Conservation (phyloP, 2,329 filamentous ascomycete genomes). For the Talaromyces marneffei region DNA sequence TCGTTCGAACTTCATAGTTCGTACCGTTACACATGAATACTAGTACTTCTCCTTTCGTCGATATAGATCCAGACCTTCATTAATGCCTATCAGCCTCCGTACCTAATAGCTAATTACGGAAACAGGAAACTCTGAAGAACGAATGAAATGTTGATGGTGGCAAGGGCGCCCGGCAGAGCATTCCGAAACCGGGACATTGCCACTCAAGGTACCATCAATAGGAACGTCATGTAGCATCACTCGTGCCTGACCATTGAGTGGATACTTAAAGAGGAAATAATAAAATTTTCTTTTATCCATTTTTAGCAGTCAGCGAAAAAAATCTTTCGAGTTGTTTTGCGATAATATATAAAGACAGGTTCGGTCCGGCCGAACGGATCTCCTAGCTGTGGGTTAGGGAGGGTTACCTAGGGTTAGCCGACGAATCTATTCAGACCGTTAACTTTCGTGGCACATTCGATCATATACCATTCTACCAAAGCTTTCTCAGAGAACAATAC, state of each 20-base stretch:
- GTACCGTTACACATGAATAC: too few species aligned
- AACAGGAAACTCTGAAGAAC: conserved; percentile 3
- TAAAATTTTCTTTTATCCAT: too few species aligned
- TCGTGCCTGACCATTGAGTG: background rate
- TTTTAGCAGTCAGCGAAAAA: too few species aligned
- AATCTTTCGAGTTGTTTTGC: too few species aligned
- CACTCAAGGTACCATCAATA: background rate
- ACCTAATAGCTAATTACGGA: background rate
- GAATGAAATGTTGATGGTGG: background rate
- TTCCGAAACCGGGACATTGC: background rate
- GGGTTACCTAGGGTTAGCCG: background rate
- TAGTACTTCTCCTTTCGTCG: too few species aligned
- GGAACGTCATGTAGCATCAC: background rate
- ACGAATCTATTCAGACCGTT: background rate
- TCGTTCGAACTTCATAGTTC: background rate
- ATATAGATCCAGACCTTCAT: too few species aligned
- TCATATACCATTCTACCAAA: background rate
- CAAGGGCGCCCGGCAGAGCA: background rate
- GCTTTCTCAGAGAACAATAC: background rate
- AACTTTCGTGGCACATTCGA: background rate
- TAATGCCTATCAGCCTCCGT: background rate
- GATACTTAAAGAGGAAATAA: background rate
- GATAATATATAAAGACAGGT: background rate
- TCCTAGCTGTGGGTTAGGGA: background rate
- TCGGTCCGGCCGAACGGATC: background rate